Evolutionary conservation across 495 filamentous ascomycete genomes (phyloP), one percentile per base, ranked within the genome.

Genomic region (Penicillium paradoxum): DNA sequence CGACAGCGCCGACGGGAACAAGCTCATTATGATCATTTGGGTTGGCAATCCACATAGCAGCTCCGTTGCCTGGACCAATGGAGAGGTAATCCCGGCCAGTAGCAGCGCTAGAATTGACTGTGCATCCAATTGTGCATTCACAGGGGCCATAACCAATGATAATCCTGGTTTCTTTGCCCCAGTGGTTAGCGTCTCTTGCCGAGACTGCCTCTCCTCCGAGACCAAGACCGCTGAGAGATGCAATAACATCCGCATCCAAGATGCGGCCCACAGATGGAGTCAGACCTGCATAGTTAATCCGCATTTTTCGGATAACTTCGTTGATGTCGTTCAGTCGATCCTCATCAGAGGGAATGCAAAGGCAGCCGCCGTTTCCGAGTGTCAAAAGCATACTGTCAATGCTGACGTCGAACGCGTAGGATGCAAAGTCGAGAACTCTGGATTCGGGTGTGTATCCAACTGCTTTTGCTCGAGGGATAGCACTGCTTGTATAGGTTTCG

Each of bases 111-210:
- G 65, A 69, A 40, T 77, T 77, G 11, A 74, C 55, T 5, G 73
- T 77, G 39, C 73, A 78, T 36, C 68, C 69, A 8, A 80, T 66
- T 2, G 71, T 70, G 39, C 73, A 79, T 62, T 79, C 77, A 17
- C 70, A 74, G 4, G 74, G 78, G 5, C 79, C 78, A 51, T 81
- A 82, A 0, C 70, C 74, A 30, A 78, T 79, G 34, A 79, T 67
- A 25, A 80, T 68, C 30, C 70, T 54, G 13, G 71, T 58, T 19
- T 70, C 55, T 15, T 64, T 59, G 27, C 70, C 67, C 75, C 75
- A 76, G 18, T 65, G 49, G 2, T 51, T 55, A 30, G 73, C 64
- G 48, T 76, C 72, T 50, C 62, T 65, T 1, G 68, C 65, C 0
- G 74, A 68, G 6, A 73, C 60, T 0, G 74, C 67, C 49, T 86